These are phyloP conservation scores for Penicillium coprophilum DNA, from an alignment of 495 filamentous ascomycete genomes.

Conservation along the genomic window DNA sequence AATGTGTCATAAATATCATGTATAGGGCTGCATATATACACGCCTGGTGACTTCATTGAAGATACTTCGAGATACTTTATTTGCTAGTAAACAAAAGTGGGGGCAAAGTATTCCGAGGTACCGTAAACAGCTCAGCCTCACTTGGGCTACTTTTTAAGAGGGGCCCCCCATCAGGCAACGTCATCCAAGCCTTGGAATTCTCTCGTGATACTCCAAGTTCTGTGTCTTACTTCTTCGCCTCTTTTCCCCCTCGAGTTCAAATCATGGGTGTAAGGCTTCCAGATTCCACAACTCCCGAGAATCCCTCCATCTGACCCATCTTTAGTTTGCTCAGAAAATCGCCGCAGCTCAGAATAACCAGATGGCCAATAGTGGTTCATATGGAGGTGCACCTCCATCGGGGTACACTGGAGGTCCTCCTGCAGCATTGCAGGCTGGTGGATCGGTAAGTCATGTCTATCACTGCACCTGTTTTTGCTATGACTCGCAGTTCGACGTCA, in stretches of 20 bases:
- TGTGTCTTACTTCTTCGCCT: conserved; percentile 9
- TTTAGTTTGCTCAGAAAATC: conserved; percentile 49
- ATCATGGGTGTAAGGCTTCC: conserved; percentile 39
- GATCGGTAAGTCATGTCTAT: conserved; percentile 40
- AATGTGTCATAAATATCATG: background rate
- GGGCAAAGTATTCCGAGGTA: background rate
- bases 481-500: conserved; percentile 24
- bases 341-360: conserved; percentile 36
- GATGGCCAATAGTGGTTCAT: conserved; percentile 29
- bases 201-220: conserved; percentile 7
- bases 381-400: conserved; percentile 41
- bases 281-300: background rate
- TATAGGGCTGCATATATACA: background rate
- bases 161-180: conserved; percentile 11
- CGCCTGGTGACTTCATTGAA: background rate
- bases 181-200: conserved; percentile 4
- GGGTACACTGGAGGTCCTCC: conserved; percentile 48
- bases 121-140: conserved; percentile 14
- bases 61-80: background rate
- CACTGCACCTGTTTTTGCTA: conserved; percentile 14
- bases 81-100: background rate
- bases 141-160: background rate
- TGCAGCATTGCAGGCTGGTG: conserved; percentile 37
- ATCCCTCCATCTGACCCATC: conserved; percentile 14
- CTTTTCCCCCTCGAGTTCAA: background rate